Evolutionary conservation across 306 rosid species (phyloP), one percentile per base, ranked within the genome.

Genomic region (Ochetophila trinervis): DNA sequence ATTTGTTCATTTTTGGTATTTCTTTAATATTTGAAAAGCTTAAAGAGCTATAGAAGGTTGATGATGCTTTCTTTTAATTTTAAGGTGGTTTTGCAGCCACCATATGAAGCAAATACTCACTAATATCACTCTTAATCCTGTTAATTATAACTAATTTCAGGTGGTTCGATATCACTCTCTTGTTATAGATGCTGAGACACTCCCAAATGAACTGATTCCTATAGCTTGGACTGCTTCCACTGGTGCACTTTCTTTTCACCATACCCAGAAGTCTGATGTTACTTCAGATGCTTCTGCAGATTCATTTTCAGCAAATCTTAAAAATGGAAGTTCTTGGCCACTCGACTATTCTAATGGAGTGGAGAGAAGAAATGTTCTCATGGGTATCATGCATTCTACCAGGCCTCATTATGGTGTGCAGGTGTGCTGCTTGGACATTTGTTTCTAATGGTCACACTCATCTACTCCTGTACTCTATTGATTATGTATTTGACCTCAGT

Each of bases 111-210:
- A 11, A 47, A 3, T 13, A 47, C 17, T 3, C 15, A 11, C 17
- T 8, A 11, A 47, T 16, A 5, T 19, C 54, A 4, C 54, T 16
- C 7, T 62, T 9, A 62, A 34, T 62, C 50, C 22, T 47, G 12
- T 45, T 22, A 60, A 63, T 40, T 72, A 70, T 71, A 67, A 36
- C 72, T 76, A 71, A 64, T 78, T 82, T 77, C 87, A 93, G 99
- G 99, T 90, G 59, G 99, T 94, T 67, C 83, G 99, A 78, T 93
- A 93, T 79, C 99, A 93, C 82, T 93, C 99, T n/a, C 86, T 93
- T 76, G 87, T 90, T 59, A 77, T 93, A 79, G 97, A 88, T 76
- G 75, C 84, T 56, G 87, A 80, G 74, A 81, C 97, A 17, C 95
- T 94, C 47, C 99, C 99, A 66, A 73, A 86, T 54, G 91, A 84